A percentile compares a stretch with the other conserved stretches of the same genome.
Conservation (phyloP, 176 grass and related monocot genomes). For the Oryza glaberrima region DNA sequence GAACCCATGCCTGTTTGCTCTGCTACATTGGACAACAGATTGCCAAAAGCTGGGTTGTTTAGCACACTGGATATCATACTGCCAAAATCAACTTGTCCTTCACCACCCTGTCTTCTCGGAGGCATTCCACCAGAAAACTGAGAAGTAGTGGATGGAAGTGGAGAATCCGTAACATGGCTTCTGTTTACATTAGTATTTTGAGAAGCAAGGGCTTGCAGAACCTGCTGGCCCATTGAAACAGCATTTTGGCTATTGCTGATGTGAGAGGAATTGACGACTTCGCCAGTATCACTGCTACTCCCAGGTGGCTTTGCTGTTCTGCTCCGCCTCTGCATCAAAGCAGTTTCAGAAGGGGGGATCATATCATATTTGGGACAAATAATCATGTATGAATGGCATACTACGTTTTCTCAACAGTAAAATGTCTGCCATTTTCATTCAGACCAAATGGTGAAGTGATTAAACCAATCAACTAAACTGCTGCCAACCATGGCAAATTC, state of each 20-base stretch:
- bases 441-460: not conserved
- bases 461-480: conserved; percentile 28
- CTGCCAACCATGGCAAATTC: conserved; percentile 6
- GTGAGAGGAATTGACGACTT: conserved; percentile 38
- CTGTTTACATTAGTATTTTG: conserved; percentile 37
- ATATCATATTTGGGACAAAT: not conserved
- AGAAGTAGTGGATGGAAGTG: conserved; percentile 23
- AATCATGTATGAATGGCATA: not conserved
- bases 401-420: not conserved
- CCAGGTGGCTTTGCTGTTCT: conserved; percentile 40
- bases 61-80: conserved; percentile 80
- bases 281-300: conserved; percentile 34
- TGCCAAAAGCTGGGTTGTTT: conserved; percentile 62
- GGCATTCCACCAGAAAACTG: conserved; percentile 37
- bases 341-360: not conserved
- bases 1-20: conserved; percentile 66
- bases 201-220: conserved; percentile 62
- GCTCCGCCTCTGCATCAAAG: conserved; percentile 50
- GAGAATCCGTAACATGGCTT: conserved; percentile 19
- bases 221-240: conserved; percentile 57
- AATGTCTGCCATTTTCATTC: not conserved
- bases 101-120: conserved; percentile 43
- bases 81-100: conserved; percentile 57
- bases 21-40: conserved; percentile 69
- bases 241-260: conserved; percentile 48